A percentile compares a stretch with the other conserved stretches of the same genome.
Conservation (phyloP, 495 filamentous ascomycete species). For the Aspergillus campestris region DNA sequence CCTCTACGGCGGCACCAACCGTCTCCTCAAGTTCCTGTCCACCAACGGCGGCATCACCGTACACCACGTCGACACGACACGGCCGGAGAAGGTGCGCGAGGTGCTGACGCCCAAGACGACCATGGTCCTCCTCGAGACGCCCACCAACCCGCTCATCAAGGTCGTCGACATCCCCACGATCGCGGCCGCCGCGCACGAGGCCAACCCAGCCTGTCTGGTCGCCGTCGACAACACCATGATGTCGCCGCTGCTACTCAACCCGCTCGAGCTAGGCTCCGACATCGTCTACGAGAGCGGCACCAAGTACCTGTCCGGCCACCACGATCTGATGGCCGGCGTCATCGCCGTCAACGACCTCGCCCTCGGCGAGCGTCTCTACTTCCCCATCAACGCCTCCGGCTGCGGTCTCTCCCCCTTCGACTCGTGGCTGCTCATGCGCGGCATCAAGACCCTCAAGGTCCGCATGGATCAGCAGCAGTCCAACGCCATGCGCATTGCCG, state of each 20-base stretch:
- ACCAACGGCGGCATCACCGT: conserved; percentile 83
- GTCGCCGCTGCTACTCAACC: conserved; percentile 83
- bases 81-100: conserved; percentile 54
- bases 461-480: conserved; percentile 97
- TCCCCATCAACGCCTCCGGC: conserved; percentile 91
- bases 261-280: conserved; percentile 87
- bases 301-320: conserved; percentile 95
- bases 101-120: conserved; percentile 71
- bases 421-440: conserved; percentile 88
- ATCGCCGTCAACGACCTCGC: conserved; percentile 75
- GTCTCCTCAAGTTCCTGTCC: conserved; percentile 83
- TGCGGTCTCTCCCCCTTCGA: conserved; percentile 93
- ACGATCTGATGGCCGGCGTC: conserved; percentile 98
- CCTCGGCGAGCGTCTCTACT: conserved; percentile 84
- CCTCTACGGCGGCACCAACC: conserved; percentile 91
- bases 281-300: conserved; percentile 96
- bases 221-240: conserved; percentile 98
- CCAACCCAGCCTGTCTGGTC: conserved; percentile 74
- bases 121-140: conserved; percentile 94
- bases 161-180: conserved; percentile 85
- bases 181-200: conserved; percentile 62
- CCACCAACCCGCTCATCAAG: conserved; percentile 97
- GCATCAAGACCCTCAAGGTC: conserved; percentile 91
- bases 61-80: conserved; percentile 92
- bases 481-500: conserved; percentile 83